These are phyloP conservation scores for Carpinus fangiana DNA, from an alignment of 306 rosid genomes.

Conservation along the genomic window DNA sequence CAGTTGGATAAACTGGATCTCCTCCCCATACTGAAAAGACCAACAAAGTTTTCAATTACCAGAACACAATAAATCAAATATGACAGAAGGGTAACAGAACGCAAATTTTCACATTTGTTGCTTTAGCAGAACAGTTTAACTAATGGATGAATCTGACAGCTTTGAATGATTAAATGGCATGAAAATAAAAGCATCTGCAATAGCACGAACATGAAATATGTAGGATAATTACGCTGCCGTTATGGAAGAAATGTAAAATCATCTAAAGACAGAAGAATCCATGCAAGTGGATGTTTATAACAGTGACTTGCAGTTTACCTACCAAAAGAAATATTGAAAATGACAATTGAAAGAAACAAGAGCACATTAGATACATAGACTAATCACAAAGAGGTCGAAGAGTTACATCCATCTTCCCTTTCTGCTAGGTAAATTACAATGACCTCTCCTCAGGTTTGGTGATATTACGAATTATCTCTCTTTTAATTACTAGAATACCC, in stretches of 20 bases:
- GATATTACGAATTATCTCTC: background rate
- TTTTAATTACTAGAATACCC: background rate
- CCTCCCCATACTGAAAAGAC: slow-evolving; percentile 96
- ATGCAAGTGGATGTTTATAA: background rate
- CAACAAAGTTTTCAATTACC: slow-evolving; percentile 22
- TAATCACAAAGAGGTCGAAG: background rate
- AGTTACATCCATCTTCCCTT: background rate
- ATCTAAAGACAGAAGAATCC: slow-evolving; percentile 3
- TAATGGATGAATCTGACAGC: background rate
- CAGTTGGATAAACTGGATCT: slow-evolving; percentile 97
- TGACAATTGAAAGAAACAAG: background rate
- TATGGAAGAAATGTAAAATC: background rate
- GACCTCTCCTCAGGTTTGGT: background rate
- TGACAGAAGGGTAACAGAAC: background rate
- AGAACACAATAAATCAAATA: slow-evolving; percentile 9
- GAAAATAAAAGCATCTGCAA: background rate
- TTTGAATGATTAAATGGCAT: background rate
- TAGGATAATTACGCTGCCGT: background rate
- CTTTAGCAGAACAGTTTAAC: slow-evolving; percentile 2
- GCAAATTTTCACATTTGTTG: background rate
- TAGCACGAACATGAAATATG: background rate
- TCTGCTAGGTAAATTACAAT: background rate
- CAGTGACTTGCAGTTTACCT: background rate
- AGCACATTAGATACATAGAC: background rate
- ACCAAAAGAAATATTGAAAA: background rate